A percentile compares a stretch with the other conserved stretches of the same genome.
Evolutionary conservation across 495 filamentous ascomycete genomes (phyloP).

Genomic region (Staphylotrichum longicolle): DNA sequence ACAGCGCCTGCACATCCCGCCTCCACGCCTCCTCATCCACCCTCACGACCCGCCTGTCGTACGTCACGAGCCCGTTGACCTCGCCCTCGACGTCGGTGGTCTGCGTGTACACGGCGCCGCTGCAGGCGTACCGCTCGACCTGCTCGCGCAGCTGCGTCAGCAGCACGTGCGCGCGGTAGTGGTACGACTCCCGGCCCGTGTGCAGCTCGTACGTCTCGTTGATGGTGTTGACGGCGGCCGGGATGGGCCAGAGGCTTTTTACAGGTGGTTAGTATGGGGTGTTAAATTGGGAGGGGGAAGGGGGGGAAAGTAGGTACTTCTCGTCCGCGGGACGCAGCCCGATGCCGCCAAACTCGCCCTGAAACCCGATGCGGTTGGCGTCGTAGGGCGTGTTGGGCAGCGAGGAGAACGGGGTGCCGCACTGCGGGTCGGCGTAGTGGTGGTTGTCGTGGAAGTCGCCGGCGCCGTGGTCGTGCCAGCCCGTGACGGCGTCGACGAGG

Average conservation of each 20-base stretch:
- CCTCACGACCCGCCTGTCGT: conserved; percentile 57
- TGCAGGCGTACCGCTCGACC: conserved; percentile 55
- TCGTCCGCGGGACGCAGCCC: conserved; percentile 60
- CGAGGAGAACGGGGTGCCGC: conserved; percentile 64
- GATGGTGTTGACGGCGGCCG: conserved; percentile 54
- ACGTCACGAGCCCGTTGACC: conserved; percentile 67
- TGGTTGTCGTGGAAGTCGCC: conserved; percentile 59
- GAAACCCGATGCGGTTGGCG: conserved; percentile 58
- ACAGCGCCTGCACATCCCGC: conserved; percentile 57
- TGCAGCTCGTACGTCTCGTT: conserved; percentile 66
- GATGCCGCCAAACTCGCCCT: conserved; percentile 67
- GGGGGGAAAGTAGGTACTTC: conserved; percentile 27
- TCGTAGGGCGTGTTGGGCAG: conserved; percentile 56
- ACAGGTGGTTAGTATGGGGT: conserved; percentile 34
- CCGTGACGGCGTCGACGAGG: conserved; percentile 57
- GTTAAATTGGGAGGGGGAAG: not conserved
- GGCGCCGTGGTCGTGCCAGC: conserved; percentile 61
- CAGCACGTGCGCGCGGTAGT: conserved; percentile 56
- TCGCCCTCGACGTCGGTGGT: conserved; percentile 74
- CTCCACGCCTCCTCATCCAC: conserved; percentile 58
- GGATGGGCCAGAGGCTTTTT: conserved; percentile 56
- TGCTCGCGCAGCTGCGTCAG: conserved; percentile 59
- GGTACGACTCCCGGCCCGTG: conserved; percentile 56
- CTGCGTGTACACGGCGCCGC: conserved; percentile 62
- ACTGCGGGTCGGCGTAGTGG: conserved; percentile 69